Conservation (phyloP, 805 yeast species). For the Hermanozyma aechmeae region DNA sequence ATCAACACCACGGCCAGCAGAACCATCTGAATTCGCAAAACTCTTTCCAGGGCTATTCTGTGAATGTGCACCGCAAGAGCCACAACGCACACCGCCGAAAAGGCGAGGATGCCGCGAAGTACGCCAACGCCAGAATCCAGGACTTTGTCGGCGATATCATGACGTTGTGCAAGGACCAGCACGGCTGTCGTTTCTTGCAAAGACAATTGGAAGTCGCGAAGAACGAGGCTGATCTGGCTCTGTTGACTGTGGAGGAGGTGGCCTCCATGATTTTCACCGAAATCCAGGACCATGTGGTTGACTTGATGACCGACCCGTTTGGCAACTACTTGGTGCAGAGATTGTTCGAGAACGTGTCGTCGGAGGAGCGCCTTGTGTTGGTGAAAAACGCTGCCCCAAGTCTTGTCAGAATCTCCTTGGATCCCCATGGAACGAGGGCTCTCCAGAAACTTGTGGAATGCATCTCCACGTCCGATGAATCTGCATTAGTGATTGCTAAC, state of each 20-base stretch:
- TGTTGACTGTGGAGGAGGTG: slow-evolving; percentile 31
- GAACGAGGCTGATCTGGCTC: slow-evolving; percentile 11
- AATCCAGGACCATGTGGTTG: slow-evolving; percentile 67
- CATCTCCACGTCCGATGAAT: slow-evolving; percentile 62
- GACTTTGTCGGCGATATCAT: slow-evolving; percentile 69
- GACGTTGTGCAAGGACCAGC: slow-evolving; percentile 87
- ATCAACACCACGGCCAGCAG: slow-evolving; percentile 4
- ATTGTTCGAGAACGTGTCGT: slow-evolving; percentile 64
- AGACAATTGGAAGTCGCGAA: slow-evolving; percentile 66
- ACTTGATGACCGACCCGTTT: slow-evolving; percentile 90
- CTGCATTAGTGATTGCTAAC: slow-evolving; percentile 48
- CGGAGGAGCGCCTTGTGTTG: slow-evolving; percentile 59
- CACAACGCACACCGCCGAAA: slow-evolving; percentile 23
- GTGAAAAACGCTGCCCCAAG: slow-evolving; percentile 66
- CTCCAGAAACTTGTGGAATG: slow-evolving; percentile 87
- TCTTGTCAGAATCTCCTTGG: slow-evolving; percentile 72
- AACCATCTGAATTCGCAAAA: slow-evolving; percentile 2
- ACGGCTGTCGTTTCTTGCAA: slow-evolving; percentile 90
- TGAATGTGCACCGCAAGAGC: slow-evolving; percentile 37
- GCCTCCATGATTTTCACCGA: slow-evolving; percentile 76
- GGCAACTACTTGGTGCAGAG: slow-evolving; percentile 96
- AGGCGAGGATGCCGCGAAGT: slow-evolving; percentile 65
- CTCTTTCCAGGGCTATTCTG: slow-evolving; percentile 7
- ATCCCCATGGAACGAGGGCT: slow-evolving; percentile 96
- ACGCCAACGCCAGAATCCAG: slow-evolving; percentile 54